Base-by-base conservation (phyloP, 2,329 filamentous ascomycete species). In the Metarhizium album region DNA sequence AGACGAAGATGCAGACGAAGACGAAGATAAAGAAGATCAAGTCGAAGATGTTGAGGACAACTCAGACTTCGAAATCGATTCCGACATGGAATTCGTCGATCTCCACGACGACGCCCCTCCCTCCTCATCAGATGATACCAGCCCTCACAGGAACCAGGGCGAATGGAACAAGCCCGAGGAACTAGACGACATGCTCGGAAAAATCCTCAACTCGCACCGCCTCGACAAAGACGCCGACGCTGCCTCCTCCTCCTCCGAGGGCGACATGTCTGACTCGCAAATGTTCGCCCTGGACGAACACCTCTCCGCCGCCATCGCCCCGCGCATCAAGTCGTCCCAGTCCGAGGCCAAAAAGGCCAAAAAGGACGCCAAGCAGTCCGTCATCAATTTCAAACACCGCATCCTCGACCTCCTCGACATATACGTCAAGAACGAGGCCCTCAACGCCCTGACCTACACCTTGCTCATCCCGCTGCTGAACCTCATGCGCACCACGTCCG, bases 351-450 rank as follows among this genome's bases (percentile, higher is more conserved):
- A 90, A 70, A 87, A 90, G 67, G 84, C 93, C 62, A 86, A 86
- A 60, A 88, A 88, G 63, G 86, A 91, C 53, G 90, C 91, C 50
- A 93, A 88, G 63, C 86, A 91, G 58, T 89, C 83, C 20, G 87
- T 97, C 62, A 73, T 95, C 60, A 90, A 91, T 68, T 95, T 98
- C 77, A 98, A 98, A 73, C 87, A 88, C 67, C 86, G 90, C 42
- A 85, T 96, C 5, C 78, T 97, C 4, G 93, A 97, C 62, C 78
- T 97, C 1, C 75, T 97, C 11, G 81, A 86, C 53, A 86, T 93
- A 55, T 97, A 89, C 66, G 75, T 93, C 56, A 90, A 87, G 65
- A 84, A 86, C 58, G 84, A 93, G 67, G 79, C 85, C 51, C 75
- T 76, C 22, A 86, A 82, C 59, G 69, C 78, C 1, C 71, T 90